Percentiles rank a stretch among this genome's conserved stretches.
Evolutionary conservation across 768 basidiomycete genomes (phyloP).

Genomic region (Guyanaporus albipodus): DNA sequence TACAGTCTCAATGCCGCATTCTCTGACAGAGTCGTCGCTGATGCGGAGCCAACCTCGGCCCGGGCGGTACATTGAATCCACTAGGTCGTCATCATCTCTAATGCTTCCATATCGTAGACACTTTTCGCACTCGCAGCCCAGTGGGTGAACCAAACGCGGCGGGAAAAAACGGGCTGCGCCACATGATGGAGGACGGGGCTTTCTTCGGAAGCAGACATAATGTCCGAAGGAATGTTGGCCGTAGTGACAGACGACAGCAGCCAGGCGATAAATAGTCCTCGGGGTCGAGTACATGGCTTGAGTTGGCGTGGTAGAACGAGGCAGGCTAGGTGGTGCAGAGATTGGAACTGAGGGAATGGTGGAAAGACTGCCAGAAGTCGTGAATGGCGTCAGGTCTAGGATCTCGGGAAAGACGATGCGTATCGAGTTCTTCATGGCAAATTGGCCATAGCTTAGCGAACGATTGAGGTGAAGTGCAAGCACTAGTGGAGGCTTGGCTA

Average conservation of each 20-base stretch:
- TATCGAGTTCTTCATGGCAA: conserved; percentile 80
- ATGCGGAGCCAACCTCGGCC: conserved; percentile 83
- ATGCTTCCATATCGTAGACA: conserved; percentile 50
- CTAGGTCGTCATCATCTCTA: conserved; percentile 50
- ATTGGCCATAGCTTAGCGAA: conserved; percentile 75
- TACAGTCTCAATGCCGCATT: conserved; percentile 72
- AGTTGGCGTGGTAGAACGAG: conserved; percentile 53
- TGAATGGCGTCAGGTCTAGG: conserved; percentile 86
- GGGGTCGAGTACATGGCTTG: conserved; percentile 48
- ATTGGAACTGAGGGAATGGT: conserved; percentile 66
- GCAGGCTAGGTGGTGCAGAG: conserved; percentile 52
- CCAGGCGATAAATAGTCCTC: conserved; percentile 80
- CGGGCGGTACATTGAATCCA: conserved; percentile 31
- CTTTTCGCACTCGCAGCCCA: conserved; percentile 45
- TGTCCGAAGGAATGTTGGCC: conserved; percentile 93
- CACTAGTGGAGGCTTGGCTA: conserved; percentile 71
- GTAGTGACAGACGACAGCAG: conserved; percentile 87
- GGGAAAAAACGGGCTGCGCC: conserved; percentile 39
- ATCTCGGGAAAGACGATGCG: conserved; percentile 79
- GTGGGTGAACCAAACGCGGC: conserved; percentile 38
- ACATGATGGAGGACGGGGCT: conserved; percentile 51
- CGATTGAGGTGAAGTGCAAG: conserved; percentile 90
- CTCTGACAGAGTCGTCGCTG: conserved; percentile 78
- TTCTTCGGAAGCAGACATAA: conserved; percentile 87
- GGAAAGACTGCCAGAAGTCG: conserved; percentile 75